phyloP scores from a whole-genome alignment of 345 rosid species.

The Schrenkiella parvula region DNA sequence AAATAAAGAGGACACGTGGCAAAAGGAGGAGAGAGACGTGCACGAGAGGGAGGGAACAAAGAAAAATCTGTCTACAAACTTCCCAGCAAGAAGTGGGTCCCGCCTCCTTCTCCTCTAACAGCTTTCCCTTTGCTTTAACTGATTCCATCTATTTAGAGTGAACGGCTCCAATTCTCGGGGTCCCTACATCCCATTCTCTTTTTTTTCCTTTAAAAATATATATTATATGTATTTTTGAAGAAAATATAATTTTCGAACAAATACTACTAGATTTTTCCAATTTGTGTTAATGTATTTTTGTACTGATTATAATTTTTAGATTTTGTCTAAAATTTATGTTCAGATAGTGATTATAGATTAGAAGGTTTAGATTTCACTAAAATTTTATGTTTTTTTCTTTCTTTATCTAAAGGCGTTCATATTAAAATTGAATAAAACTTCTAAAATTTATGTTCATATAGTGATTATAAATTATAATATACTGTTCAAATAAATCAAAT shows the following conservation, averaged over 20 bases:
- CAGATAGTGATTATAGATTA: not conserved
- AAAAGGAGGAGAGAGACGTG: constrained; percentile 40
- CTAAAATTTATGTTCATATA: too few species aligned
- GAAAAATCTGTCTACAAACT: constrained; percentile 41
- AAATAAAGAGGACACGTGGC: constrained; percentile 43
- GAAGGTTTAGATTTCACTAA: too few species aligned
- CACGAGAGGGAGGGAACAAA: constrained; percentile 41
- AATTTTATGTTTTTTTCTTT: too few species aligned
- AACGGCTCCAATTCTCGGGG: constrained; percentile 22
- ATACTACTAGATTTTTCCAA: not conserved
- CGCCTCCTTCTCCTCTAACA: not conserved
- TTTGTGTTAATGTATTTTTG: not conserved
- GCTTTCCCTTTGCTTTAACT: constrained; percentile 29
- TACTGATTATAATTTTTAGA: not conserved
- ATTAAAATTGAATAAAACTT: too few species aligned
- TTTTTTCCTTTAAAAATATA: not conserved
- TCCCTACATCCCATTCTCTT: not conserved
- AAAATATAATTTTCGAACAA: not conserved
- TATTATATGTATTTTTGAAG: not conserved
- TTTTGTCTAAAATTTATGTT: not conserved
- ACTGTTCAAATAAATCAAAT: too few species aligned
- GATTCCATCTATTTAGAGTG: constrained; percentile 42
- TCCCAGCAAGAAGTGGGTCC: constrained; percentile 45
- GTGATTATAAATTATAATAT: too few species aligned
- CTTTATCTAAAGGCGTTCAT: too few species aligned